A percentile compares a stretch with the other conserved stretches of the same genome.
phyloP scores from a whole-genome alignment of 306 rosid genomes.

The Quillaja saponaria region DNA sequence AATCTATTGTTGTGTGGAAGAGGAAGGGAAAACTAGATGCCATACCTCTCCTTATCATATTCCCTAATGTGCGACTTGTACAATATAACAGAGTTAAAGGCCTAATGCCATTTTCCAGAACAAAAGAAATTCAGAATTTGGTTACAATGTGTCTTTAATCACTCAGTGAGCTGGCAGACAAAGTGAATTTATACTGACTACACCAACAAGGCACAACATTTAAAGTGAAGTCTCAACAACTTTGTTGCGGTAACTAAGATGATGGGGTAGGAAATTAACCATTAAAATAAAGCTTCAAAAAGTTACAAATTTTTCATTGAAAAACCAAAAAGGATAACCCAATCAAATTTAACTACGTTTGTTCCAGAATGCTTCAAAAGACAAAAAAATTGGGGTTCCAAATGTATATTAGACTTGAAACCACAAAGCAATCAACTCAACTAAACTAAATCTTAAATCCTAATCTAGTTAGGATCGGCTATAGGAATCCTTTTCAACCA shows the following conservation, averaged over 20 bases:
- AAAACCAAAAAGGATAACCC: too few species aligned
- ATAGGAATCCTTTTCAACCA: too few species aligned
- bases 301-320: neutral
- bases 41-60: too few species aligned
- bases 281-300: neutral
- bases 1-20: too few species aligned
- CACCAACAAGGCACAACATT: neutral
- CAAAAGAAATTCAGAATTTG: too few species aligned
- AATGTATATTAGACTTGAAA: neutral
- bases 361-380: neutral
- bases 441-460: too few species aligned
- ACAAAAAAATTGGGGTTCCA: too few species aligned
- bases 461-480: too few species aligned
- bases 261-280: neutral
- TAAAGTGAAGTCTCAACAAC: neutral
- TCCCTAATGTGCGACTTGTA: neutral
- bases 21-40: too few species aligned
- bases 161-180: neutral
- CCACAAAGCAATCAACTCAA: too few species aligned
- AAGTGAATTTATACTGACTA: neutral
- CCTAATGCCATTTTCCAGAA: neutral
- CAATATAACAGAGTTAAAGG: neutral
- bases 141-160: neutral
- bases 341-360: neutral
- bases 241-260: neutral